Percentiles rank a stretch among this genome's conserved stretches.
These are phyloP conservation scores for Trametes cubensis DNA, from an alignment of 768 basidiomycete species.

Conservation along the genomic window DNA sequence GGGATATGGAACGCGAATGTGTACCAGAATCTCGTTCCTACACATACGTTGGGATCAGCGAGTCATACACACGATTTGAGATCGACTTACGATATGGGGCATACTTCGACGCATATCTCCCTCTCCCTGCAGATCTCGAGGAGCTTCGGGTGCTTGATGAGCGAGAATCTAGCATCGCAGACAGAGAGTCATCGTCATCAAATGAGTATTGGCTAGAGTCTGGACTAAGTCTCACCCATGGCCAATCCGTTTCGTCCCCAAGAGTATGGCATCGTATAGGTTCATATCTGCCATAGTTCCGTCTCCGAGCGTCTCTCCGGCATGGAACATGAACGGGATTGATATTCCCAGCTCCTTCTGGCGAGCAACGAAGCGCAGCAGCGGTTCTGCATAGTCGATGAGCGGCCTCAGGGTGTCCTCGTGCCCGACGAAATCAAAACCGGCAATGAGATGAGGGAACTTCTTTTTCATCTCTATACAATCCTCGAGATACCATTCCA, in stretches of 20 bases:
- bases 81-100: constrained; percentile 76
- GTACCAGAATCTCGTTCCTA: constrained; percentile 75
- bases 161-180: constrained; percentile 55
- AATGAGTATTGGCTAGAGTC: too few relatives aligned
- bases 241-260: constrained; percentile 80
- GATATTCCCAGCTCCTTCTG: constrained; percentile 59
- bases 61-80: neutral
- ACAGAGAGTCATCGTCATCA: neutral
- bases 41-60: neutral
- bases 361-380: constrained; percentile 60
- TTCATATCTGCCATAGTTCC: constrained; percentile 73
- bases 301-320: constrained; percentile 80
- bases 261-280: constrained; percentile 75
- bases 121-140: constrained; percentile 66
- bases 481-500: constrained; percentile 72
- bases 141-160: constrained; percentile 76
- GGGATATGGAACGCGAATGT: neutral
- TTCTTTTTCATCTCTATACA: constrained; percentile 72
- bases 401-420: constrained; percentile 65
- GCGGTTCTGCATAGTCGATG: constrained; percentile 60
- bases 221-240: constrained; percentile 58
- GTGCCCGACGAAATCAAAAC: constrained; percentile 81
- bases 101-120: constrained; percentile 70
- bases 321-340: constrained; percentile 80
- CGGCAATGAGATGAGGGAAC: constrained; percentile 73